Evolutionary conservation across 139 green algal species (phyloP).

Genomic region (Gonium pectorale): DNA sequence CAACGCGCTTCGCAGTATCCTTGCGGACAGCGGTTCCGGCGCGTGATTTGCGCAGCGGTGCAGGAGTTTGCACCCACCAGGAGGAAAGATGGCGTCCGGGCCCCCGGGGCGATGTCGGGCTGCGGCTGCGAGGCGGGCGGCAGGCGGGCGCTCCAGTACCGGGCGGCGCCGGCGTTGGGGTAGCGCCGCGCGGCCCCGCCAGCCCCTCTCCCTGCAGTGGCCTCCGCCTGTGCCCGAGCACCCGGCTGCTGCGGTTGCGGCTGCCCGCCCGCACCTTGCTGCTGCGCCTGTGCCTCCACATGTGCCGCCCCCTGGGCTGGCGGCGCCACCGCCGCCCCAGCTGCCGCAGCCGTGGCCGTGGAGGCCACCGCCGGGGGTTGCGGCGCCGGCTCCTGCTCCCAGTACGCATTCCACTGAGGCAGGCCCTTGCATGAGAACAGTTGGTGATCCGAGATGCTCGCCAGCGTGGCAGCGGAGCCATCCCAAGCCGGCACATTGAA

Average conservation of each 20-base stretch:
- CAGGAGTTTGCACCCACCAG: background rate
- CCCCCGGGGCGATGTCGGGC: background rate
- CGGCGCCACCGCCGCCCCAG: background rate
- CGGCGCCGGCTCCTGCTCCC: background rate
- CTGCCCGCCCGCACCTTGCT: background rate
- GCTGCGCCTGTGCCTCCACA: background rate
- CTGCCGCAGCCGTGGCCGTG: background rate
- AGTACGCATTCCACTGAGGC: background rate
- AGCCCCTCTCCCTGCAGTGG: too few relatives aligned
- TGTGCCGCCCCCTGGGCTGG: background rate
- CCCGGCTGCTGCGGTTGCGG: background rate
- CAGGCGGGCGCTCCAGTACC: background rate
- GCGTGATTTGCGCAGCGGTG: too few relatives aligned
- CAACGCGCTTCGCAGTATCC: too few relatives aligned
- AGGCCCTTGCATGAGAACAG: background rate
- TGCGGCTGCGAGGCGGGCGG: background rate
- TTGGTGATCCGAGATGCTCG: background rate
- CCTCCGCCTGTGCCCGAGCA: too few relatives aligned
- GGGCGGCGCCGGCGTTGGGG: background rate
- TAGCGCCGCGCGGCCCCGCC: background rate
- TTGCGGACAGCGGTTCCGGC: too few relatives aligned
- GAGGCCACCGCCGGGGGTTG: background rate
- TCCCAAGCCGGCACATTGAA: constrained; percentile 28
- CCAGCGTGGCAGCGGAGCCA: background rate
- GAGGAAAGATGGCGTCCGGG: background rate